Percentiles rank a stretch among this genome's conserved stretches.
These are phyloP conservation scores for Mucor mucedo DNA, from an alignment of 371 early-diverging fungal genomes.

Conservation along the genomic window DNA sequence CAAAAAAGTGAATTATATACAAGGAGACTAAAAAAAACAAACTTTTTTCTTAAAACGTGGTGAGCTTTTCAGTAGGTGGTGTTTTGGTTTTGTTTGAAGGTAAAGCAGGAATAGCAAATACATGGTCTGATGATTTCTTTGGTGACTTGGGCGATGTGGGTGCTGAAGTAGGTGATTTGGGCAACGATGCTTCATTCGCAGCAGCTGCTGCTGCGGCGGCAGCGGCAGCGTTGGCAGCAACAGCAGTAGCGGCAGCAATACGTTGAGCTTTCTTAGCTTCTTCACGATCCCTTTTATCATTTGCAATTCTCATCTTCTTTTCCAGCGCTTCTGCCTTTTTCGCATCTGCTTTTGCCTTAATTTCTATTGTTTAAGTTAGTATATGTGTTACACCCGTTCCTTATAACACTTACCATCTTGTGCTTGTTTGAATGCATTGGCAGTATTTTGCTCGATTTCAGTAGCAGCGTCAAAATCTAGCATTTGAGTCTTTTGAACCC, in stretches of 20 bases:
- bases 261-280: conserved; percentile 7
- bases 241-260: neutral
- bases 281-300: conserved; percentile 12
- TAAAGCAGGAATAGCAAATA: conserved; percentile 12
- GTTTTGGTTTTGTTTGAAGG: neutral
- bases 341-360: conserved; percentile 17
- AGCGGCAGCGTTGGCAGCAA: neutral
- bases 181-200: neutral
- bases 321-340: conserved; percentile 13
- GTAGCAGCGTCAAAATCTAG: conserved; percentile 31
- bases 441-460: conserved; percentile 23
- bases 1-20: neutral
- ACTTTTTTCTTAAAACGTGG: conserved; percentile 4
- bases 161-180: conserved; percentile 11
- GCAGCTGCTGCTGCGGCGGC: neutral
- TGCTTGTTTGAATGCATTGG: conserved; percentile 22
- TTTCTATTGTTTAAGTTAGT: conserved; percentile 5
- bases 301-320: neutral
- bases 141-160: conserved; percentile 14
- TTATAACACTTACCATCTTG: conserved; percentile 19
- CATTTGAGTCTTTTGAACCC: conserved; percentile 31
- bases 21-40: neutral
- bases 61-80: conserved; percentile 8
- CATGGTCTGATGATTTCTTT: conserved; percentile 9
- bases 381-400: neutral